Base-by-base conservation (phyloP, 1,284 basidiomycete genomes). In the Heterobasidion annosum region DNA sequence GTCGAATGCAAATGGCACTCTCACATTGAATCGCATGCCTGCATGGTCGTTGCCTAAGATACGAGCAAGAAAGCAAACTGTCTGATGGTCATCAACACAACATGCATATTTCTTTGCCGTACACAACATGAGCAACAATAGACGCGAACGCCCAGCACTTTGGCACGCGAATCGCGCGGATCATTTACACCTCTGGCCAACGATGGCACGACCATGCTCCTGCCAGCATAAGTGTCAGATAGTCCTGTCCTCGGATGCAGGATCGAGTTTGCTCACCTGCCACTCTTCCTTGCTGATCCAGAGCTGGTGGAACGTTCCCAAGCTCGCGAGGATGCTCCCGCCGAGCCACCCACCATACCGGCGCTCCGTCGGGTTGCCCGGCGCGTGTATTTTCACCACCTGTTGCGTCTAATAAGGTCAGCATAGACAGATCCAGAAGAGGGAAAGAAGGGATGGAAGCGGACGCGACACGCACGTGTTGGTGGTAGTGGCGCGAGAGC, bases 271-370 rank as follows among this genome's bases (percentile, higher is more conserved):
- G 32, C 19, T 71, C 81, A 88, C 91, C 78, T 90, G 82, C 85
- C 91, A 95, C 65, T 96, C 93, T 67, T 94, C 91, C 65, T 78
- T 83, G 65, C 90, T 93, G 64, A 95, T 91, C 93, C 93, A 95
- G 42, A 95, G 72, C 64, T 98, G 94, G 69, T 98, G 94, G 80
- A 98, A 98, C 13, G 93, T 96, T 33, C 95, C 95, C 64, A 98
- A 71, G 64, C 90, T 93, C 0, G 89, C 93, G 54, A 98, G 76
- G 60, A 98, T 94, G 61, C 90, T 93, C 32, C 94, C 94, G 15
- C 94, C 94, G 8, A 98, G 74, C 95, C 95, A 98, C 15, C 87
- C 85, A 10, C 91, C 88, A 67, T 91, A 96, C 57, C 88, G 81
- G 50, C 94, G 81, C 68, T 98, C 94, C 53, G 85, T 79, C 0